Evolutionary conservation across 75 land plant genomes (phyloP), one percentile per base, ranked within the genome.

Genomic region (Isoetes taiwanensis): DNA sequence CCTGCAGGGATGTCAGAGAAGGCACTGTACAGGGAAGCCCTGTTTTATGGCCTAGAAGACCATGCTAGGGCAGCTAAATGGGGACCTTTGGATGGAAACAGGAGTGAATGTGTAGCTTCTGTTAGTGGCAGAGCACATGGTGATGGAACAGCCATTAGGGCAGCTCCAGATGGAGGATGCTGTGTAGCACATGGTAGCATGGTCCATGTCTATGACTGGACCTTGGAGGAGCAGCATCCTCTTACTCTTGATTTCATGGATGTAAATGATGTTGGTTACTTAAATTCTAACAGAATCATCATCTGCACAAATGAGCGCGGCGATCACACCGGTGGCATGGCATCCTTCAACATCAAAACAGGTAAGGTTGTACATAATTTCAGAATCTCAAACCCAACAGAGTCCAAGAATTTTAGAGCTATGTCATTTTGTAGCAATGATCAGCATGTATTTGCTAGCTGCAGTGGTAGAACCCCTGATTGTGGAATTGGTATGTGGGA

Each of bases 151-250:
- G 91, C 93, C 48, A 79, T 90, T 50, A 72, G 97, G 2, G 97
- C 87, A 11, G 69, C 77, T 6, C 93, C 83, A 0, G 82, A 85
- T 35, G 97, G 97, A 29, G 97, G 97, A 1, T 90, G 91, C 62
- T 79, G 84, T 56, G 87, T 86, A 2, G 97, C 87, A 0, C 91
- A 86, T 53, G 93, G 91, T n/a, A 64, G 77, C 57, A 73, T 90
- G 77, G 90, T 86, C 2, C 97, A 86, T 54, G 86, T 90, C 16
- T 90, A 82, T 40, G 79, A 82, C 52, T 90, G 96, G 96, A 72
- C 64, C 66, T 57, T 90, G 52, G 80, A 82, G 35, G 72, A 85
- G 37, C 77, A 70, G 5, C 66, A 64, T 0, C 86, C 96, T 1
- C 72, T 85, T 21, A 79, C 55, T 52, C 81, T 90, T 20, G 83